Evolutionary conservation across 164 flowering plant genomes (phyloP), one percentile per base, ranked within the genome.

Genomic region (Protea cynaroides): DNA sequence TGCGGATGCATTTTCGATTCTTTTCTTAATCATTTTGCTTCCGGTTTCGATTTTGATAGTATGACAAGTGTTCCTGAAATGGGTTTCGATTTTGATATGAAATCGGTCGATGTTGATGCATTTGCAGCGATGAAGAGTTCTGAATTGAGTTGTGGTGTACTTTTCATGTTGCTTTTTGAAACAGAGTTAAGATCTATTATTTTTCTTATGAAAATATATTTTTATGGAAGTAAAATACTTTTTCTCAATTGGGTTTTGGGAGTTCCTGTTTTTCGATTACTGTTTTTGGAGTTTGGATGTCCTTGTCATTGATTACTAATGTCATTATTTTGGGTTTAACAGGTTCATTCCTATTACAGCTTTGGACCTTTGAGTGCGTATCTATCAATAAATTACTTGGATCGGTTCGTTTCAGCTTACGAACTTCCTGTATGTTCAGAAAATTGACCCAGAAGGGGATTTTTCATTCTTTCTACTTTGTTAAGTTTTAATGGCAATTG

Each of bases 301-400:
- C 44, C 6, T 67, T 56, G 13, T 59, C 34, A 59, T 62, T 50
- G 40, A 25, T 46, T 61, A 53, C 50, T 38, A 54, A 65, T 66
- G 18, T 50, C 55, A 21, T 69, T 67, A 61, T 17, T 62, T 62
- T 34, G 65, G 58, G 25, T 46, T 67, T 46, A 43, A 68, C 85
- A 88, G 96, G 95, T 79, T 74, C 78, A 78, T 69, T 78, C 83
- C 40, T 79, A 86, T 76, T 85, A 78, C 73, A 76, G 74, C 66
- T 93, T 89, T 71, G 92, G 87, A 67, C 88, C 98, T 29, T 74
- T 87, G 51, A 78, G 84, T 76, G 82, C 83, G 8, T 89, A 82
- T 74, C 63, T 93, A 63, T 76, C 98, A 0, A 70, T 86, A 54
- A 89, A 77, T 76, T 93, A 90, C 75, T 62, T 90, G 82, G 98